Base-by-base conservation (phyloP, 2,329 filamentous ascomycete genomes). In the Xylariaceae sp. region DNA sequence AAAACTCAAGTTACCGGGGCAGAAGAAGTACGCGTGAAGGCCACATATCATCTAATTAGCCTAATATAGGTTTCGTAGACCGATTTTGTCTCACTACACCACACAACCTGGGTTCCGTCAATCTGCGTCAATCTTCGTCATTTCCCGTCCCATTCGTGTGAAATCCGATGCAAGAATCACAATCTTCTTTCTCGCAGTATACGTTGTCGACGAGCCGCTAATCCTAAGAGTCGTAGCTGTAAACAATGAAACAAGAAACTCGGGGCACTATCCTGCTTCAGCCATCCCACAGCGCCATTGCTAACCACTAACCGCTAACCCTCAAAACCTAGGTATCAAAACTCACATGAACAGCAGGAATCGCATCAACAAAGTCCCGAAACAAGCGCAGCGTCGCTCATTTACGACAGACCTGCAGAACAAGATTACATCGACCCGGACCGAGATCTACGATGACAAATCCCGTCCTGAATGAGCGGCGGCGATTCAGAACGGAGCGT, bases 361-460 rank as follows among this genome's bases (percentile, higher is more conserved):
- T 49, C 27, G 11, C n/a, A 40, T 35, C 49, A 41, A 29, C 47
- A 56, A 42, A 39, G 35, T 37, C 6, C 30, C n/a, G 42, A 42
- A 29, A 27, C 12, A 30, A 41, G 31, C 19, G 26, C 30, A 31
- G 6, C 46, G 12, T 26, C 31, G 34, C 12, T 4, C 19, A 35
- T 51, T 5, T 11, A 47, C 29, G 5, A 19, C 19, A 19, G 19
- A 26, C 11, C 6, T 34, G 12, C 12, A n/a, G 9, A 11, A 32
- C 2, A 47, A 30, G 31, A 19, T 43, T 48, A 60, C 35, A 60
- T 44, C 52, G 58, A 60, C 40, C 54, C 58, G 44, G 53, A 58
- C 29, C 58, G 52, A 37, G 54, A 51, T 42, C 56, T 50, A 30
- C 41, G 39, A 45, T 53, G 52, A 31, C 35, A 54, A 30, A 47